Evolutionary conservation across 768 basidiomycete genomes (phyloP).

Genomic region (Mycena latifolia): DNA sequence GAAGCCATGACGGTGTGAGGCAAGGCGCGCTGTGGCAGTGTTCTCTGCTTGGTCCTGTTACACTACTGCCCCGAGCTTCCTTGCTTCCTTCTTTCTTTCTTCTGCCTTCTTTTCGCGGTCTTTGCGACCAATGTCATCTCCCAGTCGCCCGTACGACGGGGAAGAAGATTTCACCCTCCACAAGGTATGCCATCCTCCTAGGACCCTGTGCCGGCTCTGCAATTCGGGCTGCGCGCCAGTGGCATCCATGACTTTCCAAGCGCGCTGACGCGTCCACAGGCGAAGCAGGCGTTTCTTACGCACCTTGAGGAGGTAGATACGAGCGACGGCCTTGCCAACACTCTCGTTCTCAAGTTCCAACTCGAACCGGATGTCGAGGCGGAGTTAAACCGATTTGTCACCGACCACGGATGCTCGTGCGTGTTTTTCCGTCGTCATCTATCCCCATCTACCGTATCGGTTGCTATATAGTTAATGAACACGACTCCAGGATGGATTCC

Average conservation of each 20-base stretch:
- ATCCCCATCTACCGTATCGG: neutral
- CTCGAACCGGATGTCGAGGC: slow-evolving; percentile 1
- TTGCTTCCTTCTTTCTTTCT: no score
- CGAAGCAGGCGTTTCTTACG: slow-evolving; percentile 14
- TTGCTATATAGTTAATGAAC: no score
- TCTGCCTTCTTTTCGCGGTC: no score
- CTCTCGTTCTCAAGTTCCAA: slow-evolving; percentile 13
- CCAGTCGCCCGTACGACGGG: neutral
- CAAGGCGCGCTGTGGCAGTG: no score
- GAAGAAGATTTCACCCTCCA: slow-evolving; percentile 20
- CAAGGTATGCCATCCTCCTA: no score
- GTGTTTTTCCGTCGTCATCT: neutral
- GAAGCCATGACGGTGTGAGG: no score
- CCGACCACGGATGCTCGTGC: slow-evolving; percentile 18
- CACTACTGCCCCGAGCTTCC: no score
- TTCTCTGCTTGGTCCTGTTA: no score
- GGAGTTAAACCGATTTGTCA: slow-evolving; percentile 11
- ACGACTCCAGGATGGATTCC: slow-evolving; percentile 4
- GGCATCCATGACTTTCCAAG: neutral
- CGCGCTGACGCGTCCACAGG: slow-evolving; percentile 14
- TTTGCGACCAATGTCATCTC: slow-evolving; percentile 5
- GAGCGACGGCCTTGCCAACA: slow-evolving; percentile 8
- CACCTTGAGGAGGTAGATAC: slow-evolving; percentile 24
- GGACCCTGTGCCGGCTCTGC: no score
- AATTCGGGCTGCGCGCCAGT: no score